Base-by-base conservation (phyloP, 1,284 basidiomycete species). In the Athelia sp. region DNA sequence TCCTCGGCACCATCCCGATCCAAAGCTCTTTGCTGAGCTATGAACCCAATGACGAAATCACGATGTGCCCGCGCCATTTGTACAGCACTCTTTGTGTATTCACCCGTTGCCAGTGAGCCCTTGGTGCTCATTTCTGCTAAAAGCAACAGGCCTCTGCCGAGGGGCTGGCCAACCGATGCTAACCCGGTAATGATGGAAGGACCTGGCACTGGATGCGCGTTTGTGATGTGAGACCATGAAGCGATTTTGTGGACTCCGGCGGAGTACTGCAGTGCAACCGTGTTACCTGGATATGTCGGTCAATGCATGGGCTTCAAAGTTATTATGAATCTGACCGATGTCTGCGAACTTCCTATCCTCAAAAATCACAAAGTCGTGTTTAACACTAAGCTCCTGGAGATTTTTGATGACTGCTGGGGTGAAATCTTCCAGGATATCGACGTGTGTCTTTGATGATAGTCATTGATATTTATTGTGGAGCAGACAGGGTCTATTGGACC, bases 291-390 rank as follows among this genome's bases (percentile, higher is more conserved):
- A 45, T 49, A 47, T 47, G 23, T 11, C 18, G 14, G 29, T 19
- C 42, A n/a, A 40, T n/a, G n/a, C 6, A 17, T 21, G 36, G n/a
- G 36, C 19, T n/a, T 40, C 15, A 40, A 29, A 13, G 15, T n/a
- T n/a, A 40, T 21, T 45, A 45, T 42, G 35, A 31, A 49, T 22
- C 77, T 54, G 58, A 93, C 95, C 96, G 54, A 99, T 99, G 69
- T 99, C 97, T 19, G 97, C 97, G 63, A 99, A 99, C 69, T 99
- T 99, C 58, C 97, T 79, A 72, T 99, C 97, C 71, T 99, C 96
- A 58, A 99, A 99, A 62, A 98, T 96, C 50, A 98, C 68, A 70
- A 99, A 99, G 62, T 98, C 92, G 58, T 97, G 85, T 66, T 90
- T 87, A 45, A 71, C 63, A 62, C 87, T 86, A 11, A 99, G 79